phyloP scores from a whole-genome alignment of 352 stramenopile genomes.

The Phytopythium mirpurense region DNA sequence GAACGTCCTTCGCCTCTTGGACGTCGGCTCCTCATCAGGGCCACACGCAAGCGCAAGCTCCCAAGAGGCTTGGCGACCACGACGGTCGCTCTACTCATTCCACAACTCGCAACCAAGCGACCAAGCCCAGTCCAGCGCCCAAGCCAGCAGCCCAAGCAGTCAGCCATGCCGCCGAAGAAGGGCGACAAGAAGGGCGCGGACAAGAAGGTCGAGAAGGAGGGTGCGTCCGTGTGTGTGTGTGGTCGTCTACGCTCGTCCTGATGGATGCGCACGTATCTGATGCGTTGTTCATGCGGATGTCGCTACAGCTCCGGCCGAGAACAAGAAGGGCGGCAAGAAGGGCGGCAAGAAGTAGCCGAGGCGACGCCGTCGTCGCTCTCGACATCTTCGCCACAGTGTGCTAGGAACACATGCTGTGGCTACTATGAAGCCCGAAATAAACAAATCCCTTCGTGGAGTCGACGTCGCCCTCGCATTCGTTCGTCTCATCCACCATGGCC shows the following conservation, averaged over 20 bases:
- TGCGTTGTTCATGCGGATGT: no score
- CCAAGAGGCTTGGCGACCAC: no score
- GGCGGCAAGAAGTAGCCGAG: slow-evolving; percentile 45
- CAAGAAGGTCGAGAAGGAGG: slow-evolving; percentile 34
- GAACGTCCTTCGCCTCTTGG: neutral
- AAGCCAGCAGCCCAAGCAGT: slow-evolving; percentile 8
- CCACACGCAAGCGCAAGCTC: no score
- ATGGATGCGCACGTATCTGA: no score
- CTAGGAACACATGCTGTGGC: neutral
- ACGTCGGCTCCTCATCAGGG: neutral
- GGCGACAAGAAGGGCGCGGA: slow-evolving; percentile 19
- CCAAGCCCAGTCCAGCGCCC: slow-evolving; percentile 1
- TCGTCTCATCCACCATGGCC: neutral
- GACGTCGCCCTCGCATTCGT: no score
- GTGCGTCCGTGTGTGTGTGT: neutral
- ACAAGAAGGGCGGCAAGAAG: slow-evolving; percentile 45
- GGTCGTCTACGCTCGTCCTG: no score
- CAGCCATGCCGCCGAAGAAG: slow-evolving; percentile 23
- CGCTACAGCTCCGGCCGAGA: slow-evolving; percentile 24
- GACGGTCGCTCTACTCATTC: slow-evolving; percentile 3
- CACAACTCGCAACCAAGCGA: slow-evolving; percentile 1
- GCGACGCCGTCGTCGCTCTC: no score
- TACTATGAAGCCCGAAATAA: neutral
- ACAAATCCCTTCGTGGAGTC: neutral
- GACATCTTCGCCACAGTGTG: no score